Evolutionary conservation across 2,329 filamentous ascomycete species (phyloP), one percentile per base, ranked within the genome.

Genomic region (Aureobasidium namibiae): DNA sequence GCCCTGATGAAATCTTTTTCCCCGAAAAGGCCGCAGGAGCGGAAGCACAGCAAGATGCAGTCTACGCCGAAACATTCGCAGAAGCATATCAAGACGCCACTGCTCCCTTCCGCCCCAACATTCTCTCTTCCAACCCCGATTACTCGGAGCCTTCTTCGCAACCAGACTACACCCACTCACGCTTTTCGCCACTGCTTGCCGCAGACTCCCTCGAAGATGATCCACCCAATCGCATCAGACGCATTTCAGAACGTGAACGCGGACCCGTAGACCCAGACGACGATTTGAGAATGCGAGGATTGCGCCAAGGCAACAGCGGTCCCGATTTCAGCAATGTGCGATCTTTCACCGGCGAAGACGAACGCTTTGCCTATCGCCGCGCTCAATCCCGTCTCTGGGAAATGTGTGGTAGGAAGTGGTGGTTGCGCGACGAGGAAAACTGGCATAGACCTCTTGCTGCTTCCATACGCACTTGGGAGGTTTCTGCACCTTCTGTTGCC

Each of bases 381-480:
- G 89, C 89, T 1, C 79, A 83, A 44, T 89, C 86, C 64, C 77
- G 89, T n/a, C 74, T 94, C 3, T 94, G 88, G 89, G 88, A 94
- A 73, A 83, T 94, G 69, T 92, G 88, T 70, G 83, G 87, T 18
- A 78, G 76, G 38, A 76, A 80, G 62, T 92, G 89, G 89, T 89
- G 90, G 75, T 78, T 79, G 2, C 74, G 87, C 48, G 75, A 73
- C 4, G 81, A 80, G 4, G 73, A 77, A 7, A 78, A 72, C 8
- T 92, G 88, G 88, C 87, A 86, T 82, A 80, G 80, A 62, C 88
- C 88, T 2, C 67, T 91, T 39, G 80, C 84, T 0, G 63, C 70
- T 0, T 83, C 87, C 62, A 81, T 83, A 9, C 73, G 89, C 49
- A 80, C 85, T 65, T 90, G 88, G 88, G 87, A 90, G 67, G 64